These are phyloP conservation scores for Dalechampia spathulata DNA, from an alignment of 441 rosid species.

Conservation along the genomic window DNA sequence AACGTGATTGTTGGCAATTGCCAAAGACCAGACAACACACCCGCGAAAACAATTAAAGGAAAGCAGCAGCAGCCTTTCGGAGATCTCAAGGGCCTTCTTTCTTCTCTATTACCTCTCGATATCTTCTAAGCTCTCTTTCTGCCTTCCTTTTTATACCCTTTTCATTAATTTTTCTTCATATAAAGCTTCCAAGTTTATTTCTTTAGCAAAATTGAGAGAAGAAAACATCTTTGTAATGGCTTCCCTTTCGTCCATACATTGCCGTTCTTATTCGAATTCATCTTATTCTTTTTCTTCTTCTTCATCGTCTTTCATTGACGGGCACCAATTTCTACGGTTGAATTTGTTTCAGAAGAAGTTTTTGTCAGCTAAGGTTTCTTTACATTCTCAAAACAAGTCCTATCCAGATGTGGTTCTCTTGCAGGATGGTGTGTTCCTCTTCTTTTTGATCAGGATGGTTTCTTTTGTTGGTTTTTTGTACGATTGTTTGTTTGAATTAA, in stretches of 20 bases:
- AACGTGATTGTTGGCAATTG: background rate
- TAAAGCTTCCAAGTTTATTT: background rate
- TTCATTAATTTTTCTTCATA: background rate
- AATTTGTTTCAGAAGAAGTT: slow-evolving; percentile 24
- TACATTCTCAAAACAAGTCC: slow-evolving; percentile 28
- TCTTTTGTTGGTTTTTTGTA: background rate
- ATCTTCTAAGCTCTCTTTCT: slow-evolving; percentile 31
- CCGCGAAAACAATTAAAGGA: background rate
- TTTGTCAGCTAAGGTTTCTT: slow-evolving; percentile 31
- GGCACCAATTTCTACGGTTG: slow-evolving; percentile 23
- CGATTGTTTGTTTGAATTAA: background rate
- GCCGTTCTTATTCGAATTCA: slow-evolving; percentile 29
- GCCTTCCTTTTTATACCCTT: background rate
- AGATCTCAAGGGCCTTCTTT: slow-evolving; percentile 50
- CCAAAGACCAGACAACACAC: background rate
- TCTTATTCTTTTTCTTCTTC: slow-evolving; percentile 26
- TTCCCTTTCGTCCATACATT: slow-evolving; percentile 41
- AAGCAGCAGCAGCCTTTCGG: slow-evolving; percentile 48
- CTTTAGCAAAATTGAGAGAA: no score
- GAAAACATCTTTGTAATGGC: slow-evolving; percentile 37
- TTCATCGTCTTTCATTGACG: slow-evolving; percentile 22
- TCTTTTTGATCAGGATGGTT: background rate
- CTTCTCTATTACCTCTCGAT: slow-evolving; percentile 38
- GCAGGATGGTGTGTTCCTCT: slow-evolving; percentile 61
- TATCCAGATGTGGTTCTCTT: slow-evolving; percentile 31